phyloP scores from a whole-genome alignment of 345 rosid species.

The Streptanthus diversifolius region DNA sequence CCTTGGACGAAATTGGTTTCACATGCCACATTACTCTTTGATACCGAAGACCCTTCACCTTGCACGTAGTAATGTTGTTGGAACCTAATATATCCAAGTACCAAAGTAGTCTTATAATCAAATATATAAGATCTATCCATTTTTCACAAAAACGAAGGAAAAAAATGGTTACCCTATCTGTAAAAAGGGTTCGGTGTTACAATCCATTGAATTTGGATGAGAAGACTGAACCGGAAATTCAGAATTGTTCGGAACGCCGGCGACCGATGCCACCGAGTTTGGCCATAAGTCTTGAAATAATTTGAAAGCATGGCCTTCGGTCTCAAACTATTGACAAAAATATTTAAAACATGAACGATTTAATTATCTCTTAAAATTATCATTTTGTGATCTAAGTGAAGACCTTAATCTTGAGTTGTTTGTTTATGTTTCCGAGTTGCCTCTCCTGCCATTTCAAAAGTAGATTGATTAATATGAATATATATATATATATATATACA shows the following conservation, averaged over 20 bases:
- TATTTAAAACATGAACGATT: background rate
- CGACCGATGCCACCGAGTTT: constrained; percentile 35
- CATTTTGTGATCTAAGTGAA: background rate
- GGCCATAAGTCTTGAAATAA: constrained; percentile 60
- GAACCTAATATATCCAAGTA: constrained; percentile 13
- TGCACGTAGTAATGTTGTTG: constrained; percentile 63
- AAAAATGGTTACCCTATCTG: constrained; percentile 56
- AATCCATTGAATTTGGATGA: constrained; percentile 46
- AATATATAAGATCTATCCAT: background rate
- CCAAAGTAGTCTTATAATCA: background rate
- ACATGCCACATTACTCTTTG: constrained; percentile 42
- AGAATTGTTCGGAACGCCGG: constrained; percentile 24
- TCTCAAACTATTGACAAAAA: constrained; percentile 48
- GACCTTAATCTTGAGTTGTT: constrained; percentile 77
- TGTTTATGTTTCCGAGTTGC: constrained; percentile 84
- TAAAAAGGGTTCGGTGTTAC: constrained; percentile 59
- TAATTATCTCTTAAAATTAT: background rate
- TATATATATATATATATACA: background rate
- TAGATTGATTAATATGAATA: background rate
- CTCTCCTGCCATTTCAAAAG: constrained; percentile 55
- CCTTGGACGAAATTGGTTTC: constrained; percentile 80
- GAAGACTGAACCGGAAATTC: constrained; percentile 49
- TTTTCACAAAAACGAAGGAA: background rate
- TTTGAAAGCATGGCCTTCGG: constrained; percentile 54
- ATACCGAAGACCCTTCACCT: constrained; percentile 61